Percentiles rank a stretch among this genome's conserved stretches.
Evolutionary conservation across 2,329 filamentous ascomycete genomes (phyloP).

Genomic region (Neofusicoccum cordaticola): DNA sequence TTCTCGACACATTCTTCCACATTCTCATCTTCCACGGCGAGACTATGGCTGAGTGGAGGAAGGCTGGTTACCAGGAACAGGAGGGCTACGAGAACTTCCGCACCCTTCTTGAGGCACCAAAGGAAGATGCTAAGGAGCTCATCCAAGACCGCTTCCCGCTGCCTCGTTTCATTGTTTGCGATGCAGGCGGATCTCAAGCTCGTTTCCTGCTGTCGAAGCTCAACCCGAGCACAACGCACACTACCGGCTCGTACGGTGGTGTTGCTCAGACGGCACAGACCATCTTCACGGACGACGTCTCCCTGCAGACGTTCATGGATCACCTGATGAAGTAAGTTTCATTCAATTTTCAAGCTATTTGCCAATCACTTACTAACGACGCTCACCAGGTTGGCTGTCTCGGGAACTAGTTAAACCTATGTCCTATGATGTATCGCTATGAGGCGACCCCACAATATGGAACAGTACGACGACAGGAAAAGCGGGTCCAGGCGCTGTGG

Average conservation of each 20-base stretch:
- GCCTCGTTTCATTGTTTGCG: slow-evolving; percentile 96
- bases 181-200: slow-evolving; percentile 96
- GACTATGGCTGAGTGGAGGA: slow-evolving; percentile 96
- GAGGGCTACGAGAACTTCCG: slow-evolving; percentile 98
- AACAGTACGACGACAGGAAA: not conserved
- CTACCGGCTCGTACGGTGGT: slow-evolving; percentile 85
- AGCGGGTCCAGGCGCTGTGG: not conserved
- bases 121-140: slow-evolving; percentile 94
- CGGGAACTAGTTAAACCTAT: slow-evolving; percentile 9
- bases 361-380: not conserved
- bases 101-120: slow-evolving; percentile 81
- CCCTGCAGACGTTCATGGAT: slow-evolving; percentile 98
- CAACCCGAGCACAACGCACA: slow-evolving; percentile 96
- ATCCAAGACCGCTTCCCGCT: slow-evolving; percentile 98
- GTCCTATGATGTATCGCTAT: not conserved
- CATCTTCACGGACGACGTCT: slow-evolving; percentile 98
- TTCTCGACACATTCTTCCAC: slow-evolving; percentile 98
- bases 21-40: slow-evolving; percentile 99
- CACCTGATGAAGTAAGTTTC: slow-evolving; percentile 81
- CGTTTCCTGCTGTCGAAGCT: slow-evolving; percentile 96
- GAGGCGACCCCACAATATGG: not conserved
- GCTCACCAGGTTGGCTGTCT: slow-evolving; percentile 17
- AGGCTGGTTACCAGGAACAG: slow-evolving; percentile 96
- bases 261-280: slow-evolving; percentile 90
- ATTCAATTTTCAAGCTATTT: not conserved